These are phyloP conservation scores for Phytophthora colocasiae DNA, from an alignment of 352 stramenopile species.

Conservation along the genomic window DNA sequence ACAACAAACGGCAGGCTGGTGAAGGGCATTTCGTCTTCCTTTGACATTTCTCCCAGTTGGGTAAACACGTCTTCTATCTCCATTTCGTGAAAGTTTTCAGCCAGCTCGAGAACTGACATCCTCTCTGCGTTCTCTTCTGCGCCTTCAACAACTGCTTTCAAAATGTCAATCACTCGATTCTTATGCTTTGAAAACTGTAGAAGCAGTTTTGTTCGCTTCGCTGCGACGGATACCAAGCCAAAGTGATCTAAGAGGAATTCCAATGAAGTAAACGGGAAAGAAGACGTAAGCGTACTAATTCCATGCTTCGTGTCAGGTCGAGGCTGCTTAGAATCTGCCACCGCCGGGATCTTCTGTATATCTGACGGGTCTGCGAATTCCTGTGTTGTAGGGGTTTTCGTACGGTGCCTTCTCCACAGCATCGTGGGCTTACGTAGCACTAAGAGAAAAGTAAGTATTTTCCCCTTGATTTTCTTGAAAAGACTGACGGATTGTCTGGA, in stretches of 20 bases:
- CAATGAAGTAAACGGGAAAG: slow-evolving; percentile 27
- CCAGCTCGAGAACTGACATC: slow-evolving; percentile 24
- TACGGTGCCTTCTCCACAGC: not conserved
- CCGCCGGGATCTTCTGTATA: not conserved
- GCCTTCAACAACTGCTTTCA: slow-evolving; percentile 7
- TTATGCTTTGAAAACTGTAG: slow-evolving; percentile 6
- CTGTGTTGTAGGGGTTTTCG: not conserved
- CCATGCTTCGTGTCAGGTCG: not conserved
- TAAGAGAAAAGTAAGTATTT: slow-evolving; percentile 8
- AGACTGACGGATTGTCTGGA: slow-evolving; percentile 21
- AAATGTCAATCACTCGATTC: not conserved
- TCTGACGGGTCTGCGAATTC: slow-evolving; percentile 12
- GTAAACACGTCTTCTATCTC: slow-evolving; percentile 3
- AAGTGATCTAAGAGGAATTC: slow-evolving; percentile 29
- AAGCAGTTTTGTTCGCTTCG: slow-evolving; percentile 23
- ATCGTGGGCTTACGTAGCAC: slow-evolving; percentile 1
- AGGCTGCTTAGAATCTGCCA: slow-evolving; percentile 7
- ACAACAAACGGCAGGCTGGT: slow-evolving; percentile 31
- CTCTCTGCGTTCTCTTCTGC: slow-evolving; percentile 12
- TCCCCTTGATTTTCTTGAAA: slow-evolving; percentile 24
- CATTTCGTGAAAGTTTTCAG: slow-evolving; percentile 18
- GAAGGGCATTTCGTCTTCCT: slow-evolving; percentile 14
- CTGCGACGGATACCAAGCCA: slow-evolving; percentile 15
- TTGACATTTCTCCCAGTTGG: slow-evolving; percentile 8
- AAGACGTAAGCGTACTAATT: slow-evolving; percentile 2